Evolutionary conservation across 1,139 yeast species (phyloP).

Genomic region (Blastobotrys buckinghamii): DNA sequence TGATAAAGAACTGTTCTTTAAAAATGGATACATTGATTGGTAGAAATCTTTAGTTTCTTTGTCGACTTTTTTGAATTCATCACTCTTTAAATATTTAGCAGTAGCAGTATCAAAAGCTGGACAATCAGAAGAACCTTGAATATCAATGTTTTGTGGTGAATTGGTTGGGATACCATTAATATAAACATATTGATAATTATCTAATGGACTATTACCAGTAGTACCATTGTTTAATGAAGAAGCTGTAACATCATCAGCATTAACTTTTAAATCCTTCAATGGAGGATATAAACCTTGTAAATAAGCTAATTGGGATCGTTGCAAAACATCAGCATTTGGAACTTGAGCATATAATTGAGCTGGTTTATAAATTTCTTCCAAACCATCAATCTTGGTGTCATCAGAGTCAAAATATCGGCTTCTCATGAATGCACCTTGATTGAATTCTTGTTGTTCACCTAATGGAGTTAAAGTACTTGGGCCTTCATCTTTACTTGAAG

Average conservation of each 20-base stretch:
- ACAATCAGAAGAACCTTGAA: conserved; percentile 40
- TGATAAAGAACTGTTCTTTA: conserved; percentile 21
- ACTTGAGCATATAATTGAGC: conserved; percentile 34
- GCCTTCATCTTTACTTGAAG: conserved; percentile 23
- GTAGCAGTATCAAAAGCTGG: conserved; percentile 34
- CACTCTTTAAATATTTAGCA: conserved; percentile 26
- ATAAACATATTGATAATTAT: conserved; percentile 41
- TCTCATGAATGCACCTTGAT: conserved; percentile 36
- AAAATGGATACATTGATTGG: conserved; percentile 28
- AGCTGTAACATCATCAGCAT: conserved; percentile 22
- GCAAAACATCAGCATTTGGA: conserved; percentile 34
- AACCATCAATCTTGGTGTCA: conserved; percentile 24
- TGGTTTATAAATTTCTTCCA: conserved; percentile 29
- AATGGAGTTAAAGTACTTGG: conserved; percentile 39
- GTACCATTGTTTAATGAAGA: conserved; percentile 38
- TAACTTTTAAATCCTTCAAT: conserved; percentile 23
- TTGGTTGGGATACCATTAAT: conserved; percentile 33
- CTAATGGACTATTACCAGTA: conserved; percentile 33
- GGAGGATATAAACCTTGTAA: conserved; percentile 44
- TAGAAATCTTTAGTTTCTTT: conserved; percentile 35
- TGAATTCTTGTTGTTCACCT: conserved; percentile 36
- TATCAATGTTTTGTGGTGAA: conserved; percentile 37
- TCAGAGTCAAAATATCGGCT: conserved; percentile 38
- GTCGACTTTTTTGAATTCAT: conserved; percentile 30
- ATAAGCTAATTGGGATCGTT: conserved; percentile 38